A percentile compares a stretch with the other conserved stretches of the same genome.
Evolutionary conservation across 805 yeast species (phyloP).

Genomic region (Ogataea pilisensis): DNA sequence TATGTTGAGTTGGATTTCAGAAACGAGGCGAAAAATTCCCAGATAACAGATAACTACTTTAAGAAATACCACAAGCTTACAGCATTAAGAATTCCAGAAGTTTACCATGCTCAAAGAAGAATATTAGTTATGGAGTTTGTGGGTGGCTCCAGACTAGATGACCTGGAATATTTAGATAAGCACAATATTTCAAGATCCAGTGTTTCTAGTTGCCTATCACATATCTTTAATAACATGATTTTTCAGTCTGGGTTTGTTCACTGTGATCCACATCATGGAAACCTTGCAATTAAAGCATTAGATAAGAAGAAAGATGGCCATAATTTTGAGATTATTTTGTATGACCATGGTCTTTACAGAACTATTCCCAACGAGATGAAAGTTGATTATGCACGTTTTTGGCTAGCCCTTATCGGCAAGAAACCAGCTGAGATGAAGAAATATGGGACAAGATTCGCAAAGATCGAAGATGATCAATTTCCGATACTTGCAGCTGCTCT

Average conservation of each 20-base stretch:
- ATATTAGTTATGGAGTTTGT: conserved; percentile 85
- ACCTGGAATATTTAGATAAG: conserved; percentile 56
- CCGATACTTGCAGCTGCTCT: conserved; percentile 87
- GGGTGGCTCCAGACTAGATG: conserved; percentile 79
- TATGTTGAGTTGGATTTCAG: conserved; percentile 87
- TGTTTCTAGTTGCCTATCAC: conserved; percentile 82
- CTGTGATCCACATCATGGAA: conserved; percentile 99
- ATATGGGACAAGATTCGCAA: conserved; percentile 77
- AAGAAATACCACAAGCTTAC: conserved; percentile 51
- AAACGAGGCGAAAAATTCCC: conserved; percentile 81
- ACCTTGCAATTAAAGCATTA: conserved; percentile 70
- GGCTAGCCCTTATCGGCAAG: conserved; percentile 82
- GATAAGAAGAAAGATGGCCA: conserved; percentile 35
- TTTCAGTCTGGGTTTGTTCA: conserved; percentile 91
- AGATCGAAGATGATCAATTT: conserved; percentile 71
- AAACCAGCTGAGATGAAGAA: conserved; percentile 61
- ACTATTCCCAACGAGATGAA: conserved; percentile 74
- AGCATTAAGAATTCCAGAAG: conserved; percentile 74
- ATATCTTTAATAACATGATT: conserved; percentile 91
- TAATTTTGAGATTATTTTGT: conserved; percentile 86
- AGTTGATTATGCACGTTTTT: conserved; percentile 80
- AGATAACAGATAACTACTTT: conserved; percentile 66
- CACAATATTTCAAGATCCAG: conserved; percentile 68
- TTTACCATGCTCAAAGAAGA: conserved; percentile 61
- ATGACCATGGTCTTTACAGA: conserved; percentile 94